Percentiles rank a stretch among this genome's conserved stretches.
Conservation (phyloP, 2,329 filamentous ascomycete species). For the Cladosporium oxysporum region DNA sequence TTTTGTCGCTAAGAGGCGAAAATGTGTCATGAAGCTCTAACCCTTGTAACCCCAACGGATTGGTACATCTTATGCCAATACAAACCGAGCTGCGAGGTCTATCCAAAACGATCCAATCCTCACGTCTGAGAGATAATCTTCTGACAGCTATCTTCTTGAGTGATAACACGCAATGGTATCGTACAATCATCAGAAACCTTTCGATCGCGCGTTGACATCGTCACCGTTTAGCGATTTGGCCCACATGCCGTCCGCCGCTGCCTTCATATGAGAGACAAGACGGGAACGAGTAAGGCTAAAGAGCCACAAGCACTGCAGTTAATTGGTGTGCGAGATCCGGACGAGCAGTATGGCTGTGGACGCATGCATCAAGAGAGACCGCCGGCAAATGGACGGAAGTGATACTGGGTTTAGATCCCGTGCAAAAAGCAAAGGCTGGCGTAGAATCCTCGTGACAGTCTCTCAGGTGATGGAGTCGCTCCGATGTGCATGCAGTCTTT, state of each 20-base stretch:
- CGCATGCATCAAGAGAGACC: neutral
- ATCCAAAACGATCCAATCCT: neutral
- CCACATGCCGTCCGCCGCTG: neutral
- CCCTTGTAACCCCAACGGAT: neutral
- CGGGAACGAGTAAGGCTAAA: too few relatives aligned
- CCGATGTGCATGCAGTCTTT: conserved; percentile 20
- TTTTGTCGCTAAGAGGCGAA: neutral
- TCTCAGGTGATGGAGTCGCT: conserved; percentile 17
- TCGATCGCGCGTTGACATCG: neutral
- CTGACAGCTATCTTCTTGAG: neutral
- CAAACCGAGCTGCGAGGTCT: neutral
- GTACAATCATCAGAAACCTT: neutral
- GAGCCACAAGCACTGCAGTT: neutral
- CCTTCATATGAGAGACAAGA: neutral
- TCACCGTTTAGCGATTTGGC: neutral
- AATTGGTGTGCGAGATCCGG: neutral
- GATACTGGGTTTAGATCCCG: too few relatives aligned
- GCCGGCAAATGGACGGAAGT: neutral
- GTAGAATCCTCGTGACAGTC: neutral
- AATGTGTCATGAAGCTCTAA: neutral
- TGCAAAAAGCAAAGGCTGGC: neutral
- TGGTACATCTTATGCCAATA: neutral
- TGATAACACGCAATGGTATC: neutral
- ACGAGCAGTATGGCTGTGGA: neutral
- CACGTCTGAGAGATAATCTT: neutral